Evolutionary conservation across 306 rosid genomes (phyloP).

Genomic region (Notholithocarpus densiflorus): DNA sequence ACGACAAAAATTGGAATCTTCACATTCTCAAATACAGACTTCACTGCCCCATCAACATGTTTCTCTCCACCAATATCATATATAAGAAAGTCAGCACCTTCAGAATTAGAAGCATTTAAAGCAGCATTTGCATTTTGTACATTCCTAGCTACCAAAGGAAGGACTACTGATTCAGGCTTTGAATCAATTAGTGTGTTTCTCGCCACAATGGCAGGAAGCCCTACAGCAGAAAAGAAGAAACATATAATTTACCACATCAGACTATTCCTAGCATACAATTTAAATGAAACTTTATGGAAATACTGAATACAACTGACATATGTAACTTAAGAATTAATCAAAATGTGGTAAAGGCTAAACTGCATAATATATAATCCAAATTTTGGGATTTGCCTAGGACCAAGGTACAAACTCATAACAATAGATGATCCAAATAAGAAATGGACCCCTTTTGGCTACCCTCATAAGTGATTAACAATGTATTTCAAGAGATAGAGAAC

Average conservation of each 20-base stretch:
- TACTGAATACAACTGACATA: not conserved
- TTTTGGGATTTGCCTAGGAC: not conserved
- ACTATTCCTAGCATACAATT: not conserved
- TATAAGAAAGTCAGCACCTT: constrained; percentile 94
- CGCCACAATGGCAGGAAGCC: constrained; percentile 91
- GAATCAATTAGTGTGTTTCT: constrained; percentile 82
- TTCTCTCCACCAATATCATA: constrained; percentile 42
- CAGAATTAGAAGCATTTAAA: constrained; percentile 67
- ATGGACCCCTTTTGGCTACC: not conserved
- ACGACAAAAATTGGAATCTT: constrained; percentile 76
- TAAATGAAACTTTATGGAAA: not conserved
- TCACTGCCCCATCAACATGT: constrained; percentile 24
- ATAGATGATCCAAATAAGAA: not conserved
- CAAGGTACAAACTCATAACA: not conserved
- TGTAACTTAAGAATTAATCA: not conserved
- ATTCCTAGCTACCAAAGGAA: constrained; percentile 86
- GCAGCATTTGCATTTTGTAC: constrained; percentile 66
- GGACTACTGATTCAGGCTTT: constrained; percentile 60
- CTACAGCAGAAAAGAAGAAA: constrained; percentile 36
- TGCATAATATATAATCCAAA: not conserved
- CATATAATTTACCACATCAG: not conserved
- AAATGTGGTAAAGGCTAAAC: not conserved
- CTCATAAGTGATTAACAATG: not conserved
- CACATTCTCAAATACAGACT: constrained; percentile 49
- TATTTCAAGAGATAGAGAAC: not conserved